Evolutionary conservation across 306 rosid species (phyloP), one percentile per base, ranked within the genome.

Genomic region (Acacia confusa): DNA sequence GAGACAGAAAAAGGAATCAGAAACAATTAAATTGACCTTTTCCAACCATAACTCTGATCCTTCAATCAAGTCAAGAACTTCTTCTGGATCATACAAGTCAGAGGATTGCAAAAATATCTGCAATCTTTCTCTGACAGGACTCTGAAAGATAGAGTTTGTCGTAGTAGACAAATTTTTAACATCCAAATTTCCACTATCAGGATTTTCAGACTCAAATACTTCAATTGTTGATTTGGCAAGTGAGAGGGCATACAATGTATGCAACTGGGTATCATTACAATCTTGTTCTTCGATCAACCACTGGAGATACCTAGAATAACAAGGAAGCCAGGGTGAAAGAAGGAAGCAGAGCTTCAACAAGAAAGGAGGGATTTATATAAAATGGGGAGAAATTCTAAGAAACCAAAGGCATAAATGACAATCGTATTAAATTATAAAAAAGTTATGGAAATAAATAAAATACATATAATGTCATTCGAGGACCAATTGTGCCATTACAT

Each of bases 221-320:
- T 91, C 92, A 65, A 92, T 85, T 16, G 97, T 90, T 81, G 99
- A 93, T 88, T 90, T 93, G 72, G 98, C 92, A 71, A 95, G 94
- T 76, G 99, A 95, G 78, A 95, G 95, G 70, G 98, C 92, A 88
- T 95, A 95, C 75, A 95, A 75, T 0, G 99, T 93, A 86, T 93
- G 99, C 79, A 93, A 90, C 82, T 87, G 96, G 80, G 89, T 83
- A 72, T 93, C 94, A 67, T 48, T 61, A 48, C 91, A 93, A 53
- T 95, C 99, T 86, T 85, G 91, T 64, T 93, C 97, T 90, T 95
- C 99, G 84, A 95, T 93, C 91, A 95, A 89, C 98, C 99, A 95
- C 71, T 92, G 99, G 71, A 95, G 95, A 81, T 93, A 95, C 85
- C 99, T 95, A 86, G 10, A 80, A 75, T 68, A 44, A 85, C 47